Evolutionary conservation across 1,284 basidiomycete genomes (phyloP).

Genomic region (Ceratobasidium sp.): DNA sequence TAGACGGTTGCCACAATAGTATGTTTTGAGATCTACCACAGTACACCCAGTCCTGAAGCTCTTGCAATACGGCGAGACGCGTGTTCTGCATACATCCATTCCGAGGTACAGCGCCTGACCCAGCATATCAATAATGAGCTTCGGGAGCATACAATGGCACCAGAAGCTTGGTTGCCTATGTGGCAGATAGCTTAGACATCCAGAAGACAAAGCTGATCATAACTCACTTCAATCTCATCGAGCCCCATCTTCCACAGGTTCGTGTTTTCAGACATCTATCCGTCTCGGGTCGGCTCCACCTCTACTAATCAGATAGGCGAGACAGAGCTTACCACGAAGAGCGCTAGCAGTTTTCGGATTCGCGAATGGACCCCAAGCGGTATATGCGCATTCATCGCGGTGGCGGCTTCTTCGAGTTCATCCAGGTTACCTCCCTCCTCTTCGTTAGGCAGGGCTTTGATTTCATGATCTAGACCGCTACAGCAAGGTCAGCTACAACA

Average conservation of each 20-base stretch:
- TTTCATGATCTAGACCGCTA: not conserved
- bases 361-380: not conserved
- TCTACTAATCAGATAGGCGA: not conserved
- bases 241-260: not conserved
- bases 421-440: not conserved
- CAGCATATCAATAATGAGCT: not conserved
- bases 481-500: too few relatives aligned
- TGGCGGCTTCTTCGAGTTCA: not conserved
- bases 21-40: not conserved
- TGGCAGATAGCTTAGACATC: not conserved
- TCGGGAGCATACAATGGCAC: not conserved
- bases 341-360: not conserved
- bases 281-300: not conserved
- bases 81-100: constrained; percentile 10
- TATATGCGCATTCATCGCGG: not conserved
- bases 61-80: not conserved
- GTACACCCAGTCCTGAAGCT: not conserved
- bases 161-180: not conserved
- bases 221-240: not conserved
- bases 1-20: too few relatives aligned
- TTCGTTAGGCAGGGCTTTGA: not conserved
- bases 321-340: not conserved
- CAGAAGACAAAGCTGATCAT: not conserved
- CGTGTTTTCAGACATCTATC: not conserved
- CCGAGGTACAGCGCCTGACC: not conserved